phyloP scores from a whole-genome alignment of 495 filamentous ascomycete genomes.

The Xylaria acuta region DNA sequence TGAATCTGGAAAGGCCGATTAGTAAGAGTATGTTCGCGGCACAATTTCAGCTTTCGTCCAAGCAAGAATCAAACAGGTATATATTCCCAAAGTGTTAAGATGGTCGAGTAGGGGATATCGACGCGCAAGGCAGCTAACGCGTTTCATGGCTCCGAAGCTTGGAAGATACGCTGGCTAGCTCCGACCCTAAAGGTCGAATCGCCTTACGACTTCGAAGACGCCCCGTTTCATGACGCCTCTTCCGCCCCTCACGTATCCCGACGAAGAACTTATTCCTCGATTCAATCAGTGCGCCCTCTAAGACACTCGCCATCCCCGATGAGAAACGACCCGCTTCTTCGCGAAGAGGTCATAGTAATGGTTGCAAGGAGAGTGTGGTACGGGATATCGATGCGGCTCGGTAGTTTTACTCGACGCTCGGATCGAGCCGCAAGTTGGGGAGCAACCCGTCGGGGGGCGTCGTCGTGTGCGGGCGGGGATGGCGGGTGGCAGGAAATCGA shows the following conservation, averaged over 20 bases:
- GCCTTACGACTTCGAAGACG: background rate
- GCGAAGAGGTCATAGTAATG: background rate
- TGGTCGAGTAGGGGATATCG: background rate
- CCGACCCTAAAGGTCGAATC: background rate
- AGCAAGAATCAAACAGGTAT: background rate
- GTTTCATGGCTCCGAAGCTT: background rate
- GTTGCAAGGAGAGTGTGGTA: background rate
- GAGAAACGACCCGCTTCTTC: background rate
- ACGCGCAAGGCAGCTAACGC: background rate
- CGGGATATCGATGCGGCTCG: background rate
- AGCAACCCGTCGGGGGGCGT: background rate
- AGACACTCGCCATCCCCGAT: background rate
- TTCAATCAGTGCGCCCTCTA: background rate
- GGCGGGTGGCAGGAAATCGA: background rate
- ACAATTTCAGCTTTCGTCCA: constrained; percentile 12
- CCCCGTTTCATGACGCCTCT: background rate
- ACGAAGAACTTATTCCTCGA: background rate
- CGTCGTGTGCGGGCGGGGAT: background rate
- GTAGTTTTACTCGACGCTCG: background rate
- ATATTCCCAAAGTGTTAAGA: background rate
- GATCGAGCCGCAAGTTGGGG: background rate
- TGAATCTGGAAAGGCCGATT: constrained; percentile 39
- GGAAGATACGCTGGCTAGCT: background rate
- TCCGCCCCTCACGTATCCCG: background rate
- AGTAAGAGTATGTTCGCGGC: constrained; percentile 1